Evolutionary conservation across 441 rosid species (phyloP).

Genomic region (Eruca vesicaria): DNA sequence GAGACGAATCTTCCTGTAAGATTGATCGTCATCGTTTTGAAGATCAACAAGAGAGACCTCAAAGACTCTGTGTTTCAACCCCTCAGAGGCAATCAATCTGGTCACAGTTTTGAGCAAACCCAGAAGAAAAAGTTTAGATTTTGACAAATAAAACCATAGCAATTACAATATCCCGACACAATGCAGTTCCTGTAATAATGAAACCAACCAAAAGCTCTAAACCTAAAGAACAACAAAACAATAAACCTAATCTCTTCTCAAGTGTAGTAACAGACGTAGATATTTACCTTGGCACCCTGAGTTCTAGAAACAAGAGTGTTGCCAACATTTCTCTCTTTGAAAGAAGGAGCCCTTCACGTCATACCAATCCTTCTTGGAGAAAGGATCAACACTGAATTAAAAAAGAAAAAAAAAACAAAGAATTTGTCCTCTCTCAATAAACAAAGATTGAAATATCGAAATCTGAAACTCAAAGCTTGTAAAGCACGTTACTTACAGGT

Average conservation of each 20-base stretch:
- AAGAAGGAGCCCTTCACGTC: slow-evolving; percentile 83
- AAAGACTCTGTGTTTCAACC: slow-evolving; percentile 83
- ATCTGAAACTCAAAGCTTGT: background rate
- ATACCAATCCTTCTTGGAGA: slow-evolving; percentile 94
- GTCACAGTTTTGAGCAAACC: slow-evolving; percentile 15
- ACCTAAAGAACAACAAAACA: too few species aligned
- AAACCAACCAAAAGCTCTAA: background rate
- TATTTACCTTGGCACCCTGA: slow-evolving; percentile 88
- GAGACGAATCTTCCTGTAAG: slow-evolving; percentile 83
- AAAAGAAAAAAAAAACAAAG: background rate
- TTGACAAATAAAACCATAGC: background rate
- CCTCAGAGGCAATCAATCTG: slow-evolving; percentile 99
- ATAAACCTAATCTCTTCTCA: background rate
- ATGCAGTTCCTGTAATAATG: background rate
- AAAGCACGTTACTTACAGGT: slow-evolving; percentile 53
- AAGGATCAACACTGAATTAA: slow-evolving; percentile 69
- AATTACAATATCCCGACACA: background rate
- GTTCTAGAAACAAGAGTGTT: slow-evolving; percentile 87
- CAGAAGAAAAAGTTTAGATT: background rate
- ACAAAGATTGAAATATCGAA: background rate
- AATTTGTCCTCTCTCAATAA: background rate
- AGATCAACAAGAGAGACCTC: slow-evolving; percentile 89
- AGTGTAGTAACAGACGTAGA: background rate
- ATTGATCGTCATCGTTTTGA: slow-evolving; percentile 74
- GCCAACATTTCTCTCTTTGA: slow-evolving; percentile 56